Evolutionary conservation across 495 filamentous ascomycete species (phyloP), one percentile per base, ranked within the genome.

Genomic region (Talaromyces liani): DNA sequence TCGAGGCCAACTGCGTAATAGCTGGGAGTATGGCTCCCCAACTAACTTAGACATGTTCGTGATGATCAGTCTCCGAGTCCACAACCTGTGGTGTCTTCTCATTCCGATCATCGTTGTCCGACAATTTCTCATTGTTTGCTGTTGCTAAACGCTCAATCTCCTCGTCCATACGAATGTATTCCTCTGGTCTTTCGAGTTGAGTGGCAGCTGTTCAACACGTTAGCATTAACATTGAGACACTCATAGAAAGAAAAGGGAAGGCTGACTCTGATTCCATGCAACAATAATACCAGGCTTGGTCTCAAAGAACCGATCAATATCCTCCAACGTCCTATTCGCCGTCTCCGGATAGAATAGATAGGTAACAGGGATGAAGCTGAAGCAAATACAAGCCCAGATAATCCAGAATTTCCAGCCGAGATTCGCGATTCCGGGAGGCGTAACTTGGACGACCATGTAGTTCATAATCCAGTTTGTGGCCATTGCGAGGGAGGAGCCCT

Each of bases 341-440:
- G 87, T 87, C 69, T 89, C 87, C 1, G 88, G 87, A 66, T 88
- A 90, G 76, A 87, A 87, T 73, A 89, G 84, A 75, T 85, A 91
- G 68, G 91, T 87, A 63, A 89, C 70, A 0, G 89, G 88, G 18
- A 91, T 65, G 77, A 91, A 90, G 68, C 75, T 81, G 58, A 83
- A 85, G 71, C 91, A 91, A 62, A 89, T 77, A n/a, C 80, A 75
- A 56, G 77, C 80, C 61, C 82, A 82, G 55, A 76, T 18, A 24
- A 60, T 47, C 58, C 58, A 60, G 20, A 60, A 60, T 9, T 60
- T 60, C 58, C 86, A 24, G 87, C 75, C 75, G 47, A 77, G 72
- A 55, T 70, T 77, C 0, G 34, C 31, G 39, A 77, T 73, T 53
- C 70, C 73, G 58, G 75, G 71, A 0, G 76, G 76, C 0, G 75